These are phyloP conservation scores for Blakeslea trispora DNA, from an alignment of 371 early-diverging fungal genomes.

Conservation along the genomic window DNA sequence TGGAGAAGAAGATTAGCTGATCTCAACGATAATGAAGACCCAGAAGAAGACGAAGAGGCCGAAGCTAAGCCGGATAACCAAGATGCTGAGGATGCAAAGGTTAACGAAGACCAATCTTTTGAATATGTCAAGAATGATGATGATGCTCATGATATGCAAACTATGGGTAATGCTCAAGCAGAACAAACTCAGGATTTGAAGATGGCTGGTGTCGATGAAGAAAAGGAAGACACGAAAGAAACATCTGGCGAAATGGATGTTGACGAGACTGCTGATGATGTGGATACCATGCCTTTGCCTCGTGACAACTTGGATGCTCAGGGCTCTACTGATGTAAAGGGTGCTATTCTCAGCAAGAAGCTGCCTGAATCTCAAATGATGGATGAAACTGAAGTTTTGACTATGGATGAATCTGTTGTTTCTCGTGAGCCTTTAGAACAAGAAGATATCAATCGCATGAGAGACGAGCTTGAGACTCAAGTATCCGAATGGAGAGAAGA, in stretches of 20 bases:
- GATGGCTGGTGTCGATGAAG: conserved; percentile 57
- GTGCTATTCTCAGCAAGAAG: conserved; percentile 44
- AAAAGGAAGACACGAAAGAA: conserved; percentile 51
- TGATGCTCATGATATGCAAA: conserved; percentile 73
- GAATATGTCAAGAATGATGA: conserved; percentile 82
- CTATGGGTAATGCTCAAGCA: conserved; percentile 73
- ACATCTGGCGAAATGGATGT: conserved; percentile 62
- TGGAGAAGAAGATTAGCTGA: conserved; percentile 85
- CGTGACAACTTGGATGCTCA: conserved; percentile 38
- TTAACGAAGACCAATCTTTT: conserved; percentile 63
- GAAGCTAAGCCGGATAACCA: conserved; percentile 47
- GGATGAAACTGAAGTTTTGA: conserved; percentile 40
- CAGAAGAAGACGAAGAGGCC: conserved; percentile 45
- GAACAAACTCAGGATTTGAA: conserved; percentile 72
- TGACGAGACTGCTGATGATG: conserved; percentile 46
- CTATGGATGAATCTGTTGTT: conserved; percentile 48
- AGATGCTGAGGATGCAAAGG: conserved; percentile 52
- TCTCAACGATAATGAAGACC: conserved; percentile 54
- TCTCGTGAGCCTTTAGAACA: conserved; percentile 61
- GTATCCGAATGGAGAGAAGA: conserved; percentile 62
- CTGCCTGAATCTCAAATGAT: conserved; percentile 24
- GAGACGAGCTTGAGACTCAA: conserved; percentile 59
- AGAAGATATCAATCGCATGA: conserved; percentile 62
- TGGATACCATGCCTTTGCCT: conserved; percentile 45
- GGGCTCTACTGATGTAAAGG: conserved; percentile 33